Percentiles rank a stretch among this genome's conserved stretches.
phyloP scores from a whole-genome alignment of 2,329 filamentous ascomycete genomes.

The Aspergillus quadrilineatus region DNA sequence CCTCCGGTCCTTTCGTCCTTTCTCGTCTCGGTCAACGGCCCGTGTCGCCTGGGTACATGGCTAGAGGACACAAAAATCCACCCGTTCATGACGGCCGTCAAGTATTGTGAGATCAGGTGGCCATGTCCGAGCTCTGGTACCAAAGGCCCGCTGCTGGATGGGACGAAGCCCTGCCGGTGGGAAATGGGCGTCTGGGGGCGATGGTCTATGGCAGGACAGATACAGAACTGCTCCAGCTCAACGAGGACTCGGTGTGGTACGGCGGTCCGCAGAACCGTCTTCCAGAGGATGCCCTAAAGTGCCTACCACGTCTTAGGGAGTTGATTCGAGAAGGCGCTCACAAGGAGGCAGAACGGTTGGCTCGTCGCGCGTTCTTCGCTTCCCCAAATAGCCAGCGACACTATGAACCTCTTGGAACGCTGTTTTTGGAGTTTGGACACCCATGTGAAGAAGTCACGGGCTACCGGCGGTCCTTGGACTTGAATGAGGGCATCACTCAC shows the following conservation, averaged over 20 bases:
- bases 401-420: constrained; percentile 48
- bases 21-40: constrained; percentile 10
- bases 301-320: constrained; percentile 41
- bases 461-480: constrained; percentile 44
- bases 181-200: constrained; percentile 49
- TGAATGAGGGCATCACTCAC: constrained; percentile 37
- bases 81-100: not conserved
- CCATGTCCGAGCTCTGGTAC: constrained; percentile 33
- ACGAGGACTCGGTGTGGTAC: constrained; percentile 52
- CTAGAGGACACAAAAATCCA: not conserved
- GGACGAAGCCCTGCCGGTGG: constrained; percentile 48
- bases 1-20: not conserved
- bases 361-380: constrained; percentile 45
- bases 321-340: constrained; percentile 44
- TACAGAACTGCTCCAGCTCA: constrained; percentile 48
- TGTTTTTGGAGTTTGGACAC: constrained; percentile 46
- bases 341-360: constrained; percentile 44
- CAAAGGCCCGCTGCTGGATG: constrained; percentile 30
- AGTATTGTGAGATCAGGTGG: not conserved
- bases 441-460: constrained; percentile 22
- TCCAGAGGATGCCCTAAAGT: constrained; percentile 38
- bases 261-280: constrained; percentile 47
- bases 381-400: constrained; percentile 48
- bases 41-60: constrained; percentile 1
- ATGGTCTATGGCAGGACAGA: constrained; percentile 49